Evolutionary conservation across 805 yeast genomes (phyloP), one percentile per base, ranked within the genome.

Genomic region (Yamadazyma endophytica): DNA sequence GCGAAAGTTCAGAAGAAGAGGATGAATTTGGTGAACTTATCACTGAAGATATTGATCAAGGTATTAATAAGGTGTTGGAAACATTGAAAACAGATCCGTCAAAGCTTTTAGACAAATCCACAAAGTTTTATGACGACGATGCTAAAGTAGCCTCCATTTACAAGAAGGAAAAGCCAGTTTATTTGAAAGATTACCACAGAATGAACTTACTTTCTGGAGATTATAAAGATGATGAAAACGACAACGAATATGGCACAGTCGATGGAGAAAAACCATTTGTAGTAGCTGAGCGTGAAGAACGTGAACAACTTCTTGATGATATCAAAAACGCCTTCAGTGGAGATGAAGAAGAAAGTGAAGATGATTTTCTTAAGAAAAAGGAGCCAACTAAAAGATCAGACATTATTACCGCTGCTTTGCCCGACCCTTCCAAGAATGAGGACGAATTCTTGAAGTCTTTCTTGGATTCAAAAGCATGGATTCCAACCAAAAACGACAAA

Each of bases 121-220:
- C 73, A 8, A 75, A 69, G 48, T 92, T 92, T 50, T 90, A 84
- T 56, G 81, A 79, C 3, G 83, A 80, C 13, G 71, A 79, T 3
- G 40, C 24, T 8, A 79, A 70, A 14, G 62, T 57, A 3, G 29
- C 32, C 11, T 31, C 33, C 4, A 36, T 34, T 13, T 13, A 39
- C 22, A 58, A 43, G n/a, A 48, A 47, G 20, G 68, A 65, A 26
- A 63, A 66, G 38, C 96, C 97, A 7, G 67, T 92, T 35, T 86
- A 81, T 54, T 72, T 92, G 56, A 88, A 89, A 46, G 98, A 92
- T 55, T 92, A 89, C 50, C 97, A 92, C 52, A 72, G 97, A 54
- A 75, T 77, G 77, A 82, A 78, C 43, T 57, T 89, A 21, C 62
- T 92, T n/a, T 67, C 79, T 3, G 90, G 89, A 8, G 71, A 68